Evolutionary conservation across 2,329 filamentous ascomycete species (phyloP).

Genomic region (Truncatella angustata): DNA sequence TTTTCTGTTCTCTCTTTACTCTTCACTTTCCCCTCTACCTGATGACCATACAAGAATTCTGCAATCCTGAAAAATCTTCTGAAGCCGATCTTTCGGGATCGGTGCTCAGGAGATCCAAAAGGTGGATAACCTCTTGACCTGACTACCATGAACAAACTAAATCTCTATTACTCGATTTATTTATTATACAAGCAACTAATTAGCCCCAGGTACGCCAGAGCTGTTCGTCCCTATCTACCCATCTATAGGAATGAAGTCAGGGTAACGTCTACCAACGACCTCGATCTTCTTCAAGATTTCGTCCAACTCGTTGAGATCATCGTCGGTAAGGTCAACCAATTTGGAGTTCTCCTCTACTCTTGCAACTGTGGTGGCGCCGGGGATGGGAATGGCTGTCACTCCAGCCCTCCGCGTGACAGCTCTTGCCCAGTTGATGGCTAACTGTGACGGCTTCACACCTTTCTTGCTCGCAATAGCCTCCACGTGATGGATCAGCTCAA

Average conservation of each 20-base stretch:
- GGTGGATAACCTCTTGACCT: slow-evolving; percentile 32
- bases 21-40: slow-evolving; percentile 7
- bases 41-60: slow-evolving; percentile 35
- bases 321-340: slow-evolving; percentile 44
- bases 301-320: slow-evolving; percentile 52
- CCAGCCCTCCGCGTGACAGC: slow-evolving; percentile 48
- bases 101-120: no score
- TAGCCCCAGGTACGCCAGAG: no score
- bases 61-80: slow-evolving; percentile 33
- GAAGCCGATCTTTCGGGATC: slow-evolving; percentile 21
- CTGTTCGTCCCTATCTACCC: no score
- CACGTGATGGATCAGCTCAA: slow-evolving; percentile 58
- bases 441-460: slow-evolving; percentile 58
- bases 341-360: slow-evolving; percentile 61
- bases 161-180: no score
- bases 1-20: background rate
- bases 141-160: no score
- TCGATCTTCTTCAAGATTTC: slow-evolving; percentile 46
- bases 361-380: slow-evolving; percentile 56
- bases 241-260: slow-evolving; percentile 25
- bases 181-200: no score
- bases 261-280: slow-evolving; percentile 48
- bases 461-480: slow-evolving; percentile 58
- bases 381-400: slow-evolving; percentile 63
- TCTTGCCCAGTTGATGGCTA: slow-evolving; percentile 64